These are phyloP conservation scores for Vararia minispora DNA, from an alignment of 768 basidiomycete species.

Conservation along the genomic window DNA sequence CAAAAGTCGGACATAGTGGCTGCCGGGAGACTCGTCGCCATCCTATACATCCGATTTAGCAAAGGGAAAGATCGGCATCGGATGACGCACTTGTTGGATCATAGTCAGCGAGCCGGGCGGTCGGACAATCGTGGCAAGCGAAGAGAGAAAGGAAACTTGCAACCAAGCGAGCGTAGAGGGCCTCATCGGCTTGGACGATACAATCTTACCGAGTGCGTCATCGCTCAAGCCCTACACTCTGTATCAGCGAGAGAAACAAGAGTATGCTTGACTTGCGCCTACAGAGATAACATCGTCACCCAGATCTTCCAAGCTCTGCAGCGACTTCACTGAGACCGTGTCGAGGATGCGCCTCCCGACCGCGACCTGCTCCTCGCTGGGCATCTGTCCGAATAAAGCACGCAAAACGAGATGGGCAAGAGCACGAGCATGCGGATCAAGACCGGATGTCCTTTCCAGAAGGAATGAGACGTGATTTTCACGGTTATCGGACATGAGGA, in stretches of 20 bases:
- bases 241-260: background rate
- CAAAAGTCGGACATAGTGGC: conserved; percentile 48
- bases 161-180: conserved; percentile 42
- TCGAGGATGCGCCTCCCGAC: conserved; percentile 38
- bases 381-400: conserved; percentile 42
- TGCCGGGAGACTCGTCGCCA: conserved; percentile 14
- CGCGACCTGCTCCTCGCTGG: conserved; percentile 48
- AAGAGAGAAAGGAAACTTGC: conserved; percentile 43
- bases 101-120: conserved; percentile 35
- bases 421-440: conserved; percentile 39
- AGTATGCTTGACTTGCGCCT: no score
- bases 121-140: conserved; percentile 37
- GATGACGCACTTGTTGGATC: conserved; percentile 4
- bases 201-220: conserved; percentile 32
- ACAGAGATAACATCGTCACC: no score
- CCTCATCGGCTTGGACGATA: conserved; percentile 51
- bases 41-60: background rate
- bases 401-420: conserved; percentile 54
- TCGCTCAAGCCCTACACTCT: conserved; percentile 32
- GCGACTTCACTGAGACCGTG: conserved; percentile 32
- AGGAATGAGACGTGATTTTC: conserved; percentile 35
- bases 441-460: conserved; percentile 37
- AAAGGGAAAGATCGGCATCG: background rate
- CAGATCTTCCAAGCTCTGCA: conserved; percentile 34
- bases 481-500: conserved; percentile 39